Evolutionary conservation across 2,329 filamentous ascomycete genomes (phyloP), one percentile per base, ranked within the genome.

Genomic region (Iodosphaeria phyllophila): DNA sequence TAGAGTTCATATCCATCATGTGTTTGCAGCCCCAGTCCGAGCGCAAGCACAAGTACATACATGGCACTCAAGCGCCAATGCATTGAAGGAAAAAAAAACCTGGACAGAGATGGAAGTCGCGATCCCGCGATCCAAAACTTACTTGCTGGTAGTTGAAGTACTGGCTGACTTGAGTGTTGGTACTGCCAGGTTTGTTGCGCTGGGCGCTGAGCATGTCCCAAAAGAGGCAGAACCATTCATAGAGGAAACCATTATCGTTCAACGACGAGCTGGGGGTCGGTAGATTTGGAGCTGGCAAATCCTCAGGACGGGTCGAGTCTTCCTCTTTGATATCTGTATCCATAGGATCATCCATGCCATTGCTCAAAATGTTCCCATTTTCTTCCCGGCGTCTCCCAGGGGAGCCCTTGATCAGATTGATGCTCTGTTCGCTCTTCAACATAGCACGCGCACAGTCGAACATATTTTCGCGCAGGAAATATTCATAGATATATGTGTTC

Each of bases 191-290:
- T 15, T 27, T 27, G 16, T 27, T 27, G 42, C 80, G 76, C 44
- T 86, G 78, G 28, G 82, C 80, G 43, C 72, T 72, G 51, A 78
- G 91, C 38, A 95, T 82, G 42, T 98, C 89, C 83, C 83, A 95
- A 50, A 98, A 98, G 26, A 93, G 65, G 43, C 74, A 80, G 58
- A 91, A 98, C 89, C 89, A 98, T 42, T 95, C 89, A 38, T 82
- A 76, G n/a, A 98, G 60, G 42, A 98, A 95, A 14, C 79, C 80
- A 32, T 67, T 77, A 40, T 75, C 76, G 27, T 64, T 64, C 5
- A 4, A 5, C 31, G 60, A 59, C 24, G 65, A 64, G 8, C 73
- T 70, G 5, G 82, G 57, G 33, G 70, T 71, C 8, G 82, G 74
- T n/a, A n/a, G n/a, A n/a, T n/a, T n/a, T n/a, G n/a, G n/a, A 5